Evolutionary conservation across 2,329 filamentous ascomycete species (phyloP).

Genomic region (Ceratocystis eucalypticola): DNA sequence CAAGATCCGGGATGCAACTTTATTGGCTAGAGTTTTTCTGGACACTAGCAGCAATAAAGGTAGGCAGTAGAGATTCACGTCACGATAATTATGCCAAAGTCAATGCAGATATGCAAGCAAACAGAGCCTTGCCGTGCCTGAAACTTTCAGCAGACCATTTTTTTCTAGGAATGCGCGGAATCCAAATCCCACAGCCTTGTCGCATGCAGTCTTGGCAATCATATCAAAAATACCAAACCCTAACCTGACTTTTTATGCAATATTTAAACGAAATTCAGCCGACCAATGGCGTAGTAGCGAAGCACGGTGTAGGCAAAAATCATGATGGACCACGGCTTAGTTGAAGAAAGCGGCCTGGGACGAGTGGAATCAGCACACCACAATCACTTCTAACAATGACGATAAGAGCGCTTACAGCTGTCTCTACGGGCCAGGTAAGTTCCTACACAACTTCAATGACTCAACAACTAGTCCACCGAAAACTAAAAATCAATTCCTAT

Average conservation of each 20-base stretch:
- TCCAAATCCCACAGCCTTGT: background rate
- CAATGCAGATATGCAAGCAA: background rate
- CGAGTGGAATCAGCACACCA: background rate
- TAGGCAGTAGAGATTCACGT: background rate
- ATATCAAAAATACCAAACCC: background rate
- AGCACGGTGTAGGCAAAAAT: background rate
- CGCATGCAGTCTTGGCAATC: background rate
- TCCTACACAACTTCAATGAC: background rate
- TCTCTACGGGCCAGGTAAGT: constrained; percentile 41
- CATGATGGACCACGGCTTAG: background rate
- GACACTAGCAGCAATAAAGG: background rate
- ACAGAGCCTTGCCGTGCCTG: constrained; percentile 2
- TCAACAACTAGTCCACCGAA: constrained; percentile 12
- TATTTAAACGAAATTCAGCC: background rate
- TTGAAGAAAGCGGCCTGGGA: background rate
- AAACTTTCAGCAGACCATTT: background rate
- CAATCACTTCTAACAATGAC: constrained; percentile 35
- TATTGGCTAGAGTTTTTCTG: background rate
- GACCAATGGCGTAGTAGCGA: background rate
- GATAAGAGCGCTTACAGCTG: constrained; percentile 38
- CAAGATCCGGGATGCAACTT: background rate
- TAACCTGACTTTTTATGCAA: background rate
- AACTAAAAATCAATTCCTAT: background rate
- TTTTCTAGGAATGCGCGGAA: background rate
- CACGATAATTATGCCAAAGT: background rate